Percentiles rank a stretch among this genome's conserved stretches.
Evolutionary conservation across 169 alveolate species (phyloP).

Genomic region (Fabrea salina): DNA sequence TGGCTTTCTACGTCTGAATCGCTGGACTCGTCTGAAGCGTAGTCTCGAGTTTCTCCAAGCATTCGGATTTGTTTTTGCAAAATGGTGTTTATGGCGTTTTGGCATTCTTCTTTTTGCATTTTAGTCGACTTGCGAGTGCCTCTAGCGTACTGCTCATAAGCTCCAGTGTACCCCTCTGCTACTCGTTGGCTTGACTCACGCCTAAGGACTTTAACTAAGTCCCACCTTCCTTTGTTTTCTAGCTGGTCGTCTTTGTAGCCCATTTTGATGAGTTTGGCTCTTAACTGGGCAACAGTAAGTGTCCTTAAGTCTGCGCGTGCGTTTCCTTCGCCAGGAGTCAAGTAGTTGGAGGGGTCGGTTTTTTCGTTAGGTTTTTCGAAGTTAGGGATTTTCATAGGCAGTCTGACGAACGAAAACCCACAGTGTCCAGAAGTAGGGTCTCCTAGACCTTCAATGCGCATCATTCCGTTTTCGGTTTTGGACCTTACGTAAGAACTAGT

Average conservation of each 20-base stretch:
- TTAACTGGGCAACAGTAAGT: constrained; percentile 47
- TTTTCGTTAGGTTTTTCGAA: constrained; percentile 43
- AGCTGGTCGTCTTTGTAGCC: constrained; percentile 62
- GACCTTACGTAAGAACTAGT: constrained; percentile 57
- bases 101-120: constrained; percentile 69
- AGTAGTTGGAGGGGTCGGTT: constrained; percentile 10
- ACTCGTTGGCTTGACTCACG: constrained; percentile 50
- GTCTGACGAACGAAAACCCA: constrained; percentile 70
- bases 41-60: constrained; percentile 19
- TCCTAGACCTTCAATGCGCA: constrained; percentile 69
- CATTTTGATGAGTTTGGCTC: constrained; percentile 48
- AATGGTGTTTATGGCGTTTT: constrained; percentile 63
- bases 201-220: constrained; percentile 62
- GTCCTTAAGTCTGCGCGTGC: constrained; percentile 46
- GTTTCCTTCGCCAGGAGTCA: constrained; percentile 68
- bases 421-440: constrained; percentile 79
- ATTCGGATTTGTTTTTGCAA: constrained; percentile 57
- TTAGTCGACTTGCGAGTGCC: constrained; percentile 66
- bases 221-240: constrained; percentile 61
- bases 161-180: constrained; percentile 57
- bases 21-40: not conserved
- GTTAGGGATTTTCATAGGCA: constrained; percentile 68
- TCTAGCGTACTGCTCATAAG: constrained; percentile 64
- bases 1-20: not conserved
- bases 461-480: constrained; percentile 59